Evolutionary conservation across 306 rosid genomes (phyloP).

Genomic region (Morella rubra): DNA sequence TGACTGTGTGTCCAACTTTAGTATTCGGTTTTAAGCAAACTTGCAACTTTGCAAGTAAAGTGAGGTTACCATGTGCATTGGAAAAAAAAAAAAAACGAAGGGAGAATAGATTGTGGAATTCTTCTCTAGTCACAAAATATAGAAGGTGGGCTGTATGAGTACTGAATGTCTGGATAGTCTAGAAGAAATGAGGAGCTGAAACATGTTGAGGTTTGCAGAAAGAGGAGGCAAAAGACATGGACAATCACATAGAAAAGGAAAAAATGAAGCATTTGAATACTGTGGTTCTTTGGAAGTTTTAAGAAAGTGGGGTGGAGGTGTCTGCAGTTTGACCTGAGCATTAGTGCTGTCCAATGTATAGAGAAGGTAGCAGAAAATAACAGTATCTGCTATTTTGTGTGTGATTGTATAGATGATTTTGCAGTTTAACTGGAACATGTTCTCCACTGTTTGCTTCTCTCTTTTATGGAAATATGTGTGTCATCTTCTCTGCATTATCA

Average conservation of each 20-base stretch:
- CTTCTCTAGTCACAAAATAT: neutral
- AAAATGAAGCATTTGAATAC: neutral
- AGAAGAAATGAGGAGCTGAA: constrained; percentile 4
- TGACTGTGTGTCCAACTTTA: neutral
- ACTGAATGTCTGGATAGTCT: neutral
- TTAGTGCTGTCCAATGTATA: neutral
- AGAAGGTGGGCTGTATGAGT: neutral
- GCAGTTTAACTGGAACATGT: neutral
- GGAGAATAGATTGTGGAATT: neutral
- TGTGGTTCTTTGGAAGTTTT: neutral
- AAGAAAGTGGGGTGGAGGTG: neutral
- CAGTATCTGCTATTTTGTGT: neutral
- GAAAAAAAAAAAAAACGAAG: neutral
- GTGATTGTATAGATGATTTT: neutral
- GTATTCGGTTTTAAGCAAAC: neutral
- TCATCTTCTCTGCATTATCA: neutral
- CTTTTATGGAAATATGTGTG: neutral
- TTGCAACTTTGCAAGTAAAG: neutral
- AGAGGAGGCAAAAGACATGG: constrained; percentile 11
- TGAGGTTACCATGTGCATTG: neutral
- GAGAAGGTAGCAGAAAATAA: neutral
- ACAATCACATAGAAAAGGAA: neutral
- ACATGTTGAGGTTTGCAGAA: constrained; percentile 9
- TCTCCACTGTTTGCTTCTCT: neutral
- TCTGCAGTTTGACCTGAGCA: neutral